These are phyloP conservation scores for Cordyceps militaris DNA, from an alignment of 2,329 filamentous ascomycete genomes.

Conservation along the genomic window DNA sequence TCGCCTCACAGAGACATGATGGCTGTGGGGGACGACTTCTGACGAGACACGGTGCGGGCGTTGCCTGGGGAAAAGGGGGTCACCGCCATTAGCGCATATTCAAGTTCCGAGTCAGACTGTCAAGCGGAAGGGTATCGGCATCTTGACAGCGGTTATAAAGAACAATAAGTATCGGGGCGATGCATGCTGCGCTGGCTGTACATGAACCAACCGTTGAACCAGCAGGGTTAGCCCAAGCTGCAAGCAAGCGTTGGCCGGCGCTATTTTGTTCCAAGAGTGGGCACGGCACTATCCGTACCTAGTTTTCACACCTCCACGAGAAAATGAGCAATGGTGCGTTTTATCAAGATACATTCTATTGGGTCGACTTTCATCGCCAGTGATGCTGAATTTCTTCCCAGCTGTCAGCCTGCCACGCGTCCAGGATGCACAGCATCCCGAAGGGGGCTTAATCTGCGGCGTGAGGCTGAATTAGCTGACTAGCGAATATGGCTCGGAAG, in stretches of 20 bases:
- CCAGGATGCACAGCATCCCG: neutral
- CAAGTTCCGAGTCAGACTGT: neutral
- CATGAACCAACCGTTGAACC: neutral
- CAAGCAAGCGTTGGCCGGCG: neutral
- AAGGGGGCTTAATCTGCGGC: neutral
- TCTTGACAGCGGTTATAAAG: neutral
- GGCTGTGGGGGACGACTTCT: neutral
- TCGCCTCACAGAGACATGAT: neutral
- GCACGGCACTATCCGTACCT: neutral
- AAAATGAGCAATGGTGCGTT: neutral
- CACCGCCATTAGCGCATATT: neutral
- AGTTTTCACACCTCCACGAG: neutral
- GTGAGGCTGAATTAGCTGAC: neutral
- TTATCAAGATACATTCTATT: neutral
- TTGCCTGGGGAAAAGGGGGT: neutral
- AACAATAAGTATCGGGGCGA: neutral
- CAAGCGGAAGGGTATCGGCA: neutral
- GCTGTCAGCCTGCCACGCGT: neutral
- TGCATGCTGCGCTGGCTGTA: neutral
- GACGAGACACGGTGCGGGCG: neutral
- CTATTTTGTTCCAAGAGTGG: neutral
- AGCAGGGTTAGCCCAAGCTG: neutral
- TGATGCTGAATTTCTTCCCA: neutral
- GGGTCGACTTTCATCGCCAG: neutral
- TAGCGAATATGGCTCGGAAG: neutral